Evolutionary conservation across 2,329 filamentous ascomycete genomes (phyloP).

Genomic region (Claviceps sp.): DNA sequence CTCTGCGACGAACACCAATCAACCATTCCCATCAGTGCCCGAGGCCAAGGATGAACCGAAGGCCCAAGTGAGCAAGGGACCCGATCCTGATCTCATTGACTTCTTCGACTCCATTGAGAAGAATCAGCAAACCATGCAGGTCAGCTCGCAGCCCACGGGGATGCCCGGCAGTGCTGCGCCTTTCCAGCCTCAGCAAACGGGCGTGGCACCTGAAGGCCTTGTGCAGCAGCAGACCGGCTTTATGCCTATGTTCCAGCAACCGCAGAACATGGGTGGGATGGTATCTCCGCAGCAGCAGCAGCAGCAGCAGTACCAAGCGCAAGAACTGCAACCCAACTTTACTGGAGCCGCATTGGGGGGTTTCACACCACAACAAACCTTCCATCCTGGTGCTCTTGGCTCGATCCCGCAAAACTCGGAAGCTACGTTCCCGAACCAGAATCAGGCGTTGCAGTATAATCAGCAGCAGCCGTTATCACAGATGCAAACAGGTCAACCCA

Average conservation of each 20-base stretch:
- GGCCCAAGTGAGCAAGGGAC: slow-evolving; percentile 42
- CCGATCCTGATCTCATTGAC: slow-evolving; percentile 72
- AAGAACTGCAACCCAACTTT: slow-evolving; percentile 32
- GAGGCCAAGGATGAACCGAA: slow-evolving; percentile 25
- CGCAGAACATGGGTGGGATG: slow-evolving; percentile 13
- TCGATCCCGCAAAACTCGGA: slow-evolving; percentile 46
- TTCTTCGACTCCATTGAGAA: slow-evolving; percentile 92
- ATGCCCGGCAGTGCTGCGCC: slow-evolving; percentile 20
- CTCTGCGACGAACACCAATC: slow-evolving; percentile 21
- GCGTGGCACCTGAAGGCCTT: slow-evolving; percentile 15
- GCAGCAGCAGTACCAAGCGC: slow-evolving; percentile 10
- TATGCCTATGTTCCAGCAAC: slow-evolving; percentile 17
- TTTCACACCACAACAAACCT: slow-evolving; percentile 53
- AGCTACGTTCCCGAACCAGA: slow-evolving; percentile 33
- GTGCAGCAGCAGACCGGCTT: slow-evolving; percentile 16
- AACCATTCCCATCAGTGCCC: slow-evolving; percentile 28
- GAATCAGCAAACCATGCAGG: slow-evolving; percentile 61
- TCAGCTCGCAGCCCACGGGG: slow-evolving; percentile 22
- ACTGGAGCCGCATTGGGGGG: slow-evolving; percentile 74
- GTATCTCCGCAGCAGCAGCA: slow-evolving; percentile 16
- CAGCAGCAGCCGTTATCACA: slow-evolving; percentile 12
- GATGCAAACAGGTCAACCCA: slow-evolving; percentile 24
- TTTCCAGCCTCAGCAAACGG: slow-evolving; percentile 27
- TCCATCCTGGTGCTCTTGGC: slow-evolving; percentile 38
- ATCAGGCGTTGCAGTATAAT: slow-evolving; percentile 8